Evolutionary conservation across 2,329 filamentous ascomycete species (phyloP), one percentile per base, ranked within the genome.

Genomic region (Hypoxylon sp.): DNA sequence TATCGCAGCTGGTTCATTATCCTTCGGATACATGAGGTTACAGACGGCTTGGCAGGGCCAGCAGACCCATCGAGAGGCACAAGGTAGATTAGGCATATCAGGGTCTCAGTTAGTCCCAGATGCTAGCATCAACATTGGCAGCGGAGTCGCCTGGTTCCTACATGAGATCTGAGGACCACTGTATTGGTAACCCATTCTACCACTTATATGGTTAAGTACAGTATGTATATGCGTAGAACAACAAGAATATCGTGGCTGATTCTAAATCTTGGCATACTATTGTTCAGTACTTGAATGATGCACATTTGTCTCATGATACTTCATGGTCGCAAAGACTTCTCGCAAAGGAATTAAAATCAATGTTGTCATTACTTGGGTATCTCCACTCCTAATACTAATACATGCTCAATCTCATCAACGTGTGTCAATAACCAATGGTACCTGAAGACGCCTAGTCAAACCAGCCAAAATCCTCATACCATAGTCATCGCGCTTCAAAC

Each of bases 341-440:
- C 9, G 23, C 1, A 23, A 34, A 10, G 17, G 28, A n/a, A 51
- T 63, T 53, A 43, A 10, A 41, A 17, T 28, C 19, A 52, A 41
- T 38, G 34, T 34, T 19, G 13, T 56, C 6, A 17, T 56, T 56
- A 56, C 19, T 32, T n/a, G 52, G 53, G 53, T 56, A 56, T 56
- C 60, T 50, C 5, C 34, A 9, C 9, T 55, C 21, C 19, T 50
- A 13, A 2, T 19, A 28, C 50, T 21, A 59, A 63, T 57, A 52
- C 28, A 52, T 30, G 21, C 11, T 32, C n/a, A 41, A 49, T 38
- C 3, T 52, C 59, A 50, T 52, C 2, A 62, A 59, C 11, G 3
- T 45, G 38, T 25, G 19, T 17, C 13, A 46, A 23, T 25, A 32
- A 23, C 25, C 10, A 38, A 5, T 25, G 23, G 38, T 59, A 60